Evolutionary conservation across 148 eudicot species (phyloP), one percentile per base, ranked within the genome.

Genomic region (Chenopodium berlandieri): DNA sequence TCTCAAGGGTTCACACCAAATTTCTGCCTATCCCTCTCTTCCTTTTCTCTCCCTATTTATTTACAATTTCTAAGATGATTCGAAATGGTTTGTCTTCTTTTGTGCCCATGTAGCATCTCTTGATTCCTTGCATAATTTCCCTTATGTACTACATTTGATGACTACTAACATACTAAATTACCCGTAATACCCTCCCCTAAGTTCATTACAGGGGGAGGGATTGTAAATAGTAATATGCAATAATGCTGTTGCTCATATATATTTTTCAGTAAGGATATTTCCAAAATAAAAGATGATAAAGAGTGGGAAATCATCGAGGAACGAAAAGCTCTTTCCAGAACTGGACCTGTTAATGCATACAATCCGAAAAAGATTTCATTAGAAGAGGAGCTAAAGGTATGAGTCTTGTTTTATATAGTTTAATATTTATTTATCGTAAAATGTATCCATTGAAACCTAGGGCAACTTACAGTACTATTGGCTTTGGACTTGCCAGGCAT

Each of bases 241-340:
- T 68, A 40, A 70, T 78, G 52, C 19, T 80, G 69, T 46, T 58
- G 62, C 7, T 58, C 44, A 75, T 44, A 4, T 27, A 44, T 65
- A 20, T 40, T 40, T 40, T 40, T 75, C 93, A 96, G 99, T 81
- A 96, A 96, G 93, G 99, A 96, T 86, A 92, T 96, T 72, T 92
- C 92, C 30, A 94, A 92, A 84, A 94, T 91, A 83, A 96, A 93
- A 80, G 99, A 96, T 82, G 99, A 96, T 82, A 89, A 89, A 34
- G 98, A 92, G 79, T 96, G 99, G 99, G 98, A 96, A 88, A 96
- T 96, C 79, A 94, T 94, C 27, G 98, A 94, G 88, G 85, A 92
- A 63, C 90, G 88, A 84, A 94, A 91, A 83, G 95, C 97, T 76
- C 93, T 94, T 75, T 94, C 98, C 64, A 88, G 97, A 87, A 90